Base-by-base conservation (phyloP, 768 basidiomycete species). In the Lactarius vividus region DNA sequence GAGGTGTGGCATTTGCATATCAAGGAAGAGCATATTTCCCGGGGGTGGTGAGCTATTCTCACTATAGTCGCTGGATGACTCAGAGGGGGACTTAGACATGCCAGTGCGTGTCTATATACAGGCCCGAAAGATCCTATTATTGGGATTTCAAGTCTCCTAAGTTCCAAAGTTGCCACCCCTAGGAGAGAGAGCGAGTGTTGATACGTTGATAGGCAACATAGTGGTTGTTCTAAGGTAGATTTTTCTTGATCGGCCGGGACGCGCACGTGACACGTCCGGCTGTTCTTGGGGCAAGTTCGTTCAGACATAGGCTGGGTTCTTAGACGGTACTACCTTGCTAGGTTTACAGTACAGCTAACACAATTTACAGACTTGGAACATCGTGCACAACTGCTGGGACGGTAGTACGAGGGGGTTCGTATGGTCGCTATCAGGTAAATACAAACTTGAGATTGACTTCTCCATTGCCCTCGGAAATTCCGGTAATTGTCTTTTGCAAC, bases 341-440 rank as follows among this genome's bases (percentile, higher is more conserved):
- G n/a, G 16, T 54, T 33, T 44, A 59, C 15, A 8, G n/a, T 35
- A 42, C 15, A 42, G 58, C 26, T 55, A 64, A 60, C 26, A 35
- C 44, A n/a, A 46, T 23, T 3, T 60, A 60, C 64, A 64, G 15
- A 54, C 23, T 46, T 59, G 13, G 53, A 59, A 53, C 40, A 18
- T 59, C 58, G 42, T 44, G 4, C 20, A 52, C 3, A 2, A n/a
- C 44, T 44, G n/a, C 9, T n/a, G n/a, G n/a, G n/a, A n/a, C n/a
- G n/a, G n/a, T n/a, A n/a, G n/a, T n/a, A n/a, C n/a, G n/a, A n/a
- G n/a, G n/a, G 40, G 44, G 44, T 4, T 46, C 44, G n/a, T n/a
- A 37, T 11, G 37, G 18, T 55, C 54, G 20, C 29, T 8, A 2
- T 66, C 39, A 66, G 23, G 23, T 4, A 37, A 66, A 2, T 18